Base-by-base conservation (phyloP, 2,329 filamentous ascomycete species). In the Massarina eburnea region DNA sequence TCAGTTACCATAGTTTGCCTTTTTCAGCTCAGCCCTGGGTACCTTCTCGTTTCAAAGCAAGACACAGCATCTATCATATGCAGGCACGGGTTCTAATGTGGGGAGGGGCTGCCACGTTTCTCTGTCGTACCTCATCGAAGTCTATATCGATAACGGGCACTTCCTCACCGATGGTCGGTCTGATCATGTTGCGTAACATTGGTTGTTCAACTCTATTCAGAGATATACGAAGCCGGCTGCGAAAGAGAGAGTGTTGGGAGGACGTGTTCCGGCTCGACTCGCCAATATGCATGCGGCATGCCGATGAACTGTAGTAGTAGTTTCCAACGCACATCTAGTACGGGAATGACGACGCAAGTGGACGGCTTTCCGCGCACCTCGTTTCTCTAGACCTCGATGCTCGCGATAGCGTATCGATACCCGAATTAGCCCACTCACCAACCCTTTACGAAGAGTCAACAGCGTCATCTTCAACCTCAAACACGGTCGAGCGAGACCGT, bases 81-180 rank as follows among this genome's bases (percentile, higher is more conserved):
- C 35, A 24, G 35, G 35, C 35, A 38, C 35, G 10, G 19, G 8
- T 17, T 24, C 20, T 7, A 3, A 15, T 19, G 10, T 33, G 24
- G 39, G 39, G 27, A 41, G 17, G 18, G 39, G 39, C 39, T 33
- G 39, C 39, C 26, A 41, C 26, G 38, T 40, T 22, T 15, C 9
- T 19, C 39, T 21, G 26, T 27, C 24, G 39, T 33, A 19, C 12
- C n/a, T 18, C 5, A 29, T 22, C 38, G 14, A 30, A 15, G 15
- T 12, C 4, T 26, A 29, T 18, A 33, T 26, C 39, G 39, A 41
- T 41, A 15, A 17, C 39, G 20, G 39, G 39, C 32, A 32, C 39
- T 10, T 20, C 24, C 17, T 41, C 15, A 14, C n/a, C 9, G 14
- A 12, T 20, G 18, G 19, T 15, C 8, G 9, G 7, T 8, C 8